phyloP scores from a whole-genome alignment of 495 filamentous ascomycete species.

The Aspergillus asperescens region DNA sequence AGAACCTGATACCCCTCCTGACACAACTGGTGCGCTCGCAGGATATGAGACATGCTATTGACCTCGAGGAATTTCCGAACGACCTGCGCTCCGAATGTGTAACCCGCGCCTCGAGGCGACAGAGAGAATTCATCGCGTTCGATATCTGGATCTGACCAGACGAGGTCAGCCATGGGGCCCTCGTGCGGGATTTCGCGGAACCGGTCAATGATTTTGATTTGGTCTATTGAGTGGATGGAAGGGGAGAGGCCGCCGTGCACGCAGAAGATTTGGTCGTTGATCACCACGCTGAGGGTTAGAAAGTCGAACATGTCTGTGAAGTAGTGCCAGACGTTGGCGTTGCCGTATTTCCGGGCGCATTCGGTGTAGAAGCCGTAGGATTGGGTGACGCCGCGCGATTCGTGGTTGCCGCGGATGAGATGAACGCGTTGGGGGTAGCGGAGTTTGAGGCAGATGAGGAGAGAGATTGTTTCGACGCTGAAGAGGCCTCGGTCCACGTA shows the following conservation, averaged over 20 bases:
- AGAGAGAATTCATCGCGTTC: slow-evolving; percentile 95
- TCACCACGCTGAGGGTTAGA: slow-evolving; percentile 90
- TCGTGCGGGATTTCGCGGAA: slow-evolving; percentile 98
- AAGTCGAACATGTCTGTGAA: slow-evolving; percentile 99
- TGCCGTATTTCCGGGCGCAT: slow-evolving; percentile 94
- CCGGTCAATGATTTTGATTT: slow-evolving; percentile 98
- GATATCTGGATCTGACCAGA: slow-evolving; percentile 95
- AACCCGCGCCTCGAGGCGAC: slow-evolving; percentile 88
- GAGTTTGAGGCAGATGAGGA: slow-evolving; percentile 90
- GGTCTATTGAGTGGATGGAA: slow-evolving; percentile 95
- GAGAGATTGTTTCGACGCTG: slow-evolving; percentile 93
- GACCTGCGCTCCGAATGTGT: slow-evolving; percentile 94
- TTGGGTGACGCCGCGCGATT: slow-evolving; percentile 94
- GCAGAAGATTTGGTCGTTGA: slow-evolving; percentile 98
- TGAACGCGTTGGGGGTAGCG: slow-evolving; percentile 89
- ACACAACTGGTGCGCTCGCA: slow-evolving; percentile 94
- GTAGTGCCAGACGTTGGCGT: slow-evolving; percentile 98
- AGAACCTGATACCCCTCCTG: slow-evolving; percentile 96
- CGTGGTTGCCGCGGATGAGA: slow-evolving; percentile 93
- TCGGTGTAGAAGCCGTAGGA: slow-evolving; percentile 99
- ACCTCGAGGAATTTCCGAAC: slow-evolving; percentile 97
- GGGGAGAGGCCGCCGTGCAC: slow-evolving; percentile 94
- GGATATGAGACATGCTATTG: slow-evolving; percentile 92
- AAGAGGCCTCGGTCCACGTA: slow-evolving; percentile 98
- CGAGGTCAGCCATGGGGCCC: slow-evolving; percentile 97